A percentile compares a stretch with the other conserved stretches of the same genome.
Evolutionary conservation across 805 yeast species (phyloP).

Genomic region (Starmerella scarabaei): DNA sequence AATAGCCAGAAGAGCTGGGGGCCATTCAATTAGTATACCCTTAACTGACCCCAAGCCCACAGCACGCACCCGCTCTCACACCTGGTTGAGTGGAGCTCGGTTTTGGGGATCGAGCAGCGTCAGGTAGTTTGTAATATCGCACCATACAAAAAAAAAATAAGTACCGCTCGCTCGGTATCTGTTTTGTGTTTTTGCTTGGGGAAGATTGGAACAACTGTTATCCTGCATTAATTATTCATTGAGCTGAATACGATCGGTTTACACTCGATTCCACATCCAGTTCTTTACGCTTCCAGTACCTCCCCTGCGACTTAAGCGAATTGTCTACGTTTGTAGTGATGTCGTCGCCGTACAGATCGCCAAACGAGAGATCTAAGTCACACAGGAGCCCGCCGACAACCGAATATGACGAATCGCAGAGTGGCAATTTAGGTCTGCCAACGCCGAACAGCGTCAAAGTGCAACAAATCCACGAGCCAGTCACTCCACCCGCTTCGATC

Average conservation of each 20-base stretch:
- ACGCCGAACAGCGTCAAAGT: not conserved
- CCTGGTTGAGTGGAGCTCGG: not conserved
- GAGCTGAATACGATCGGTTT: too few species aligned
- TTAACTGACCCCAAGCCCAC: too few species aligned
- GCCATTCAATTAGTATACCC: too few species aligned
- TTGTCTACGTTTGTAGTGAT: too few species aligned
- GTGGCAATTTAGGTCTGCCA: not conserved
- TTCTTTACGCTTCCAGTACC: too few species aligned
- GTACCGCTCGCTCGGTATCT: not conserved
- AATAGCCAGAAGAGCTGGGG: too few species aligned
- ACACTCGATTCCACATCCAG: too few species aligned
- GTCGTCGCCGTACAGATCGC: constrained; percentile 5
- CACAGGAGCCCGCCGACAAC: not conserved
- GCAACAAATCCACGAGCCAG: constrained; percentile 8
- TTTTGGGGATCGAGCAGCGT: not conserved
- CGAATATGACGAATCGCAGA: not conserved
- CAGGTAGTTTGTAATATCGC: not conserved
- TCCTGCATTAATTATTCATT: too few species aligned
- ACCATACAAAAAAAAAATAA: not conserved
- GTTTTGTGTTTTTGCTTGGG: too few species aligned
- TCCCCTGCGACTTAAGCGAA: too few species aligned
- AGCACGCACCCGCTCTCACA: too few species aligned
- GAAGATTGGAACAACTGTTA: too few species aligned
- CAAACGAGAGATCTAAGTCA: not conserved
- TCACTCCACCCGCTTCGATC: constrained; percentile 12